phyloP scores from a whole-genome alignment of 768 basidiomycete genomes.

The Gloeopeniophorella convolvens region DNA sequence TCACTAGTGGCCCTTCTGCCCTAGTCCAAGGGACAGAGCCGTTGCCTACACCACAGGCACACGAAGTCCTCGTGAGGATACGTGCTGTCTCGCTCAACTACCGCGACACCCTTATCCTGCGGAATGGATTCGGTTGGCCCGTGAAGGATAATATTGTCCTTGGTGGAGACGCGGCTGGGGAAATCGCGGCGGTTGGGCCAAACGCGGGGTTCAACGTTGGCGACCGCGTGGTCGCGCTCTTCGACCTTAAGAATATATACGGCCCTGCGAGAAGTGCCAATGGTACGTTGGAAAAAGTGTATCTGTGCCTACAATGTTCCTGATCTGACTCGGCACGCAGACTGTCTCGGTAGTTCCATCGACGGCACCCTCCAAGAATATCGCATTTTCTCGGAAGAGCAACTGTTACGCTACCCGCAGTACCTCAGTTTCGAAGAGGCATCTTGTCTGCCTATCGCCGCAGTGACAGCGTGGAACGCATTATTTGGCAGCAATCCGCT shows the following conservation, averaged over 20 bases:
- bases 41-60: constrained; percentile 32
- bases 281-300: neutral
- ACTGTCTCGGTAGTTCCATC: constrained; percentile 37
- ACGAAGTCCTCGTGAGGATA: constrained; percentile 49
- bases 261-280: neutral
- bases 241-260: neutral
- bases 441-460: constrained; percentile 58
- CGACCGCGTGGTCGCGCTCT: constrained; percentile 35
- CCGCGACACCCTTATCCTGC: constrained; percentile 42
- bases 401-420: constrained; percentile 44
- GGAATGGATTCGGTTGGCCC: constrained; percentile 34
- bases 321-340: neutral
- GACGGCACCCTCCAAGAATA: constrained; percentile 55
- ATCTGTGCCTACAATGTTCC: neutral
- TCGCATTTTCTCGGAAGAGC: constrained; percentile 36
- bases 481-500: constrained; percentile 43
- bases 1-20: neutral
- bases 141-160: constrained; percentile 28
- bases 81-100: constrained; percentile 54
- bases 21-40: constrained; percentile 1
- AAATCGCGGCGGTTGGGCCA: constrained; percentile 37
- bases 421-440: constrained; percentile 60
- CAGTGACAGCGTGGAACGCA: constrained; percentile 58
- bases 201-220: constrained; percentile 40
- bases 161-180: constrained; percentile 45